phyloP scores from a whole-genome alignment of 352 stramenopile genomes.

The Plasmopara muralis region DNA sequence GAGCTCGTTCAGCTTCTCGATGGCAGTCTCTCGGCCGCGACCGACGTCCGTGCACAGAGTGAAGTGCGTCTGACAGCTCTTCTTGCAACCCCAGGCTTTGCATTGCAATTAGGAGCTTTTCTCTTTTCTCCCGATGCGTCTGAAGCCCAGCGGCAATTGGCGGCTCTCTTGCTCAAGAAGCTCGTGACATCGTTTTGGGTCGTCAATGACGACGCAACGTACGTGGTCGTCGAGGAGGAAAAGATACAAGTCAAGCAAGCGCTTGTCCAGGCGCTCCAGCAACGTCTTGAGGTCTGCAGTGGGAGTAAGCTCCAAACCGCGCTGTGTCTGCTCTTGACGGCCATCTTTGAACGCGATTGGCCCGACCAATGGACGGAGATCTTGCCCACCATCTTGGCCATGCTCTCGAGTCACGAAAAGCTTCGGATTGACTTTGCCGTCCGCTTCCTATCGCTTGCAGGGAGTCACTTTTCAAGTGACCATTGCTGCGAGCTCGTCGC shows the following conservation, averaged over 20 bases:
- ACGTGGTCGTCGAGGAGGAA: slow-evolving; percentile 56
- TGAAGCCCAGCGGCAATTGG: slow-evolving; percentile 51
- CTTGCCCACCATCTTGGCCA: slow-evolving; percentile 49
- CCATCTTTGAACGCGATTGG: slow-evolving; percentile 81
- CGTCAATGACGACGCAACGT: slow-evolving; percentile 29
- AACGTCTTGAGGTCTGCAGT: slow-evolving; percentile 48
- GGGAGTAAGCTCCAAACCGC: slow-evolving; percentile 76
- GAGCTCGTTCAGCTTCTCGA: slow-evolving; percentile 51
- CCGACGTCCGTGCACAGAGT: slow-evolving; percentile 43
- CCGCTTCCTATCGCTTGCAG: slow-evolving; percentile 65
- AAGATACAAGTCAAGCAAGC: slow-evolving; percentile 57
- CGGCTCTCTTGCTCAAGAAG: slow-evolving; percentile 73
- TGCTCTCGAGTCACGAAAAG: slow-evolving; percentile 48
- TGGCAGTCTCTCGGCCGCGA: slow-evolving; percentile 39
- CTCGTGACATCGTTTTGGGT: slow-evolving; percentile 62
- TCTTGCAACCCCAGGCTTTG: slow-evolving; percentile 56
- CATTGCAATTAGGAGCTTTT: slow-evolving; percentile 62
- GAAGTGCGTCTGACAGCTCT: slow-evolving; percentile 62
- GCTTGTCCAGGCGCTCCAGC: slow-evolving; percentile 51
- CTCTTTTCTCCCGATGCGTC: slow-evolving; percentile 40
- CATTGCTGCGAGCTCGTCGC: slow-evolving; percentile 73
- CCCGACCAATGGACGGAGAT: slow-evolving; percentile 78
- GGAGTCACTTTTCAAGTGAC: slow-evolving; percentile 70
- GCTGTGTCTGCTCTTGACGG: slow-evolving; percentile 64
- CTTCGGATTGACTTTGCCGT: slow-evolving; percentile 63